These are phyloP conservation scores for Calvatia gigantea DNA, from an alignment of 768 basidiomycete species.

Conservation along the genomic window DNA sequence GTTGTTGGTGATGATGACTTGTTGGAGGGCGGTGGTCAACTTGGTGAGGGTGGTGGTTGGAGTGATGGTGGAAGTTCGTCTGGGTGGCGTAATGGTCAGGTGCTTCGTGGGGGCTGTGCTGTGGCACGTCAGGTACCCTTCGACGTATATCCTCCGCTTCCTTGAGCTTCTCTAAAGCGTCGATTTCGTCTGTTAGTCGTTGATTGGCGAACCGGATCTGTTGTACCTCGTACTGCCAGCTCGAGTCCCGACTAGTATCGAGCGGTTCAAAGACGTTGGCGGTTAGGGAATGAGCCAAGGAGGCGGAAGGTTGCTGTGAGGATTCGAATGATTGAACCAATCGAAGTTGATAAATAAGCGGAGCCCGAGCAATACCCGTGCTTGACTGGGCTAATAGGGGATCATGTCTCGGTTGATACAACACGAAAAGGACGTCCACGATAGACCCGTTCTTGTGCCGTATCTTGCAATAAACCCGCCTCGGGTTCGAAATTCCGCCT, in stretches of 20 bases:
- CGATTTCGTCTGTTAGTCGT: constrained; percentile 55
- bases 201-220: constrained; percentile 74
- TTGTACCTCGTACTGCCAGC: constrained; percentile 93
- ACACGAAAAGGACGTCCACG: constrained; percentile 17
- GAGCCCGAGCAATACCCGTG: constrained; percentile 28
- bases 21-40: not conserved
- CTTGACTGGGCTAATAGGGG: constrained; percentile 9
- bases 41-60: not conserved
- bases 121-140: not conserved
- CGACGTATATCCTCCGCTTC: not conserved
- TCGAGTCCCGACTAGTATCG: constrained; percentile 60
- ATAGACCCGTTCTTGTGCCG: constrained; percentile 25
- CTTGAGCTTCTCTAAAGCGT: constrained; percentile 23
- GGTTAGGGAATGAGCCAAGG: not conserved
- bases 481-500: not conserved
- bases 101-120: not conserved
- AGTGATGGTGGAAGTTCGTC: not conserved
- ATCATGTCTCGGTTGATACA: constrained; percentile 24
- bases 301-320: not conserved
- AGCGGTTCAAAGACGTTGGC: constrained; percentile 40
- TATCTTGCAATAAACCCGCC: constrained; percentile 9
- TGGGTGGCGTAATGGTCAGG: not conserved
- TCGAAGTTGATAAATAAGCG: constrained; percentile 36
- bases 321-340: constrained; percentile 22
- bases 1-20: not conserved